Base-by-base conservation (phyloP, 2,329 filamentous ascomycete genomes). In the Fusarium humuli region DNA sequence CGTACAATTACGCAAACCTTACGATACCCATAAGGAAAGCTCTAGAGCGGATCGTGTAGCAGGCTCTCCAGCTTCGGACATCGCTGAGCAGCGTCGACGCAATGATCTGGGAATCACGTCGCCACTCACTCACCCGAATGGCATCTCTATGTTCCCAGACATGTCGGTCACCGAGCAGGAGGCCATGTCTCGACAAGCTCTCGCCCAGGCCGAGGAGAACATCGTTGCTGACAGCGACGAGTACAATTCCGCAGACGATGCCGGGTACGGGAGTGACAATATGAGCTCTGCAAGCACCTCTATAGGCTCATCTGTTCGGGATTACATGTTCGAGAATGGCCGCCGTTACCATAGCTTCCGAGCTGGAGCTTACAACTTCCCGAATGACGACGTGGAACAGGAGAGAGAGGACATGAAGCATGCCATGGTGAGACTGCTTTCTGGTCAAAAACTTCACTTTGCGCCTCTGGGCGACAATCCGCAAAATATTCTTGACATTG, bases 331-430 rank as follows among this genome's bases (percentile, higher is more conserved):
- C 60, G 86, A 88, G 71, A 88, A 90, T 72, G 87, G 87, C n/a
- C 81, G 87, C 25, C 81, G 87, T 27, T 90, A 89, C 62, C 87
- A 88, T 71, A 81, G 81, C 44, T 87, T 86, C 72, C 80, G 85
- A 20, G 85, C 86, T 60, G 86, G 86, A 8, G 73, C 76, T 13
- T 90, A 90, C 71, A 85, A 85, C 57, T 87, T 89, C 52, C 87
- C 88, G 27, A 90, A 89, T 58, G 88, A 90, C 64, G 87, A 88
- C 50, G 78, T 83, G 7, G 87, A 90, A 77, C 86, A 88, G 73
- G 86, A 88, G 68, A 79, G 86, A 40, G 84, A 88, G 69, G 86
- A 88, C 54, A 83, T 89, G 81, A 87, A 86, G 72, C 86, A 88
- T 73, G 79, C 81, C 66, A 85, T 86, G 81, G 77, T 85, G 44